Base-by-base conservation (phyloP, 139 green algal species). In the Chlamydomonas eustigma region DNA sequence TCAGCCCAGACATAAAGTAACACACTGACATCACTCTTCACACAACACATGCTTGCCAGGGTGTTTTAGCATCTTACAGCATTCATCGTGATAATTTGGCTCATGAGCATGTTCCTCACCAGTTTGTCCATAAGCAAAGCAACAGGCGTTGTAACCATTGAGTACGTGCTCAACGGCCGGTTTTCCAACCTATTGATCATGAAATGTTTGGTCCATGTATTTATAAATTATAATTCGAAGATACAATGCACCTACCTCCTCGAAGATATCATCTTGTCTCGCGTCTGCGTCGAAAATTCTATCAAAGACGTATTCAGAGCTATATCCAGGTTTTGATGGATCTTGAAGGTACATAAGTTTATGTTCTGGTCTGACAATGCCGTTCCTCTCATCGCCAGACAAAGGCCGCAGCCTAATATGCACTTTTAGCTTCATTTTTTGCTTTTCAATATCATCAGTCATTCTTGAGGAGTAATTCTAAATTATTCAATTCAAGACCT, bases 41-140 rank as follows among this genome's bases (percentile, higher is more conserved):
- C n/a, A n/a, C n/a, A n/a, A n/a, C n/a, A n/a, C n/a, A n/a, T n/a
- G n/a, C n/a, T n/a, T n/a, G n/a, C n/a, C n/a, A n/a, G n/a, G n/a
- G n/a, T n/a, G n/a, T n/a, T n/a, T n/a, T n/a, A n/a, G n/a, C n/a
- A n/a, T n/a, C n/a, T n/a, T n/a, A n/a, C n/a, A n/a, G n/a, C n/a
- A n/a, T n/a, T n/a, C n/a, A n/a, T n/a, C n/a, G n/a, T n/a, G n/a
- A n/a, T n/a, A n/a, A n/a, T n/a, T n/a, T n/a, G n/a, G n/a, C n/a
- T n/a, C n/a, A n/a, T n/a, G n/a, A n/a, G n/a, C n/a, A n/a, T n/a
- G n/a, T n/a, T n/a, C n/a, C 44, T 68, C 80, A 30, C 85, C 82
- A 5, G 85, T 90, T 39, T 90, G 85, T 0, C 85, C 85, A 39
- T 88, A 90, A 2, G 84, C 84, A 63, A 89, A 83, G 38, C 66